phyloP scores from a whole-genome alignment of 257 asterid species.

The Solanum phureja region DNA sequence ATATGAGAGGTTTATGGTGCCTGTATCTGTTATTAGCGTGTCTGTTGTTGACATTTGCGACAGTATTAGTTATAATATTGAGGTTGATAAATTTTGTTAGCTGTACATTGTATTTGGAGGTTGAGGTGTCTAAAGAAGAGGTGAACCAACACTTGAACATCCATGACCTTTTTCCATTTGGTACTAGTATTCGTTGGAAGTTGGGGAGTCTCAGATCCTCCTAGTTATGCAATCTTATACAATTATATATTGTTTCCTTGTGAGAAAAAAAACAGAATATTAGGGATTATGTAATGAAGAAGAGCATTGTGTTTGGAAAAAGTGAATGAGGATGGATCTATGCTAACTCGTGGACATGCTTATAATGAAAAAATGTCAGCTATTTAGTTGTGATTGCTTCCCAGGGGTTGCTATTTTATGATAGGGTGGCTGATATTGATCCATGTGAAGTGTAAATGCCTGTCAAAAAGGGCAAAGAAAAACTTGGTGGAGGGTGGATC shows the following conservation, averaged over 20 bases:
- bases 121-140: background rate
- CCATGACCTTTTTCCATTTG: background rate
- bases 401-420: background rate
- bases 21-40: background rate
- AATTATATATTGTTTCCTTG: background rate
- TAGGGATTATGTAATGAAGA: background rate
- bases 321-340: background rate
- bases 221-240: background rate
- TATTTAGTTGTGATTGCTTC: background rate
- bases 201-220: background rate
- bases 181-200: background rate
- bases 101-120: constrained; percentile 3
- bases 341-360: background rate
- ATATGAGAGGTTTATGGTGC: background rate
- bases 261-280: background rate
- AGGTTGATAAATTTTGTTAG: constrained; percentile 1
- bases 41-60: background rate
- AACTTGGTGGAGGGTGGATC: background rate
- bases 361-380: background rate
- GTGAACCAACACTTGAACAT: background rate
- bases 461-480: background rate
- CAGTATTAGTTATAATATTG: background rate
- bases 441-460: background rate
- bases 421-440: background rate
- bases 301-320: background rate